These are phyloP conservation scores for Pythium volutum DNA, from an alignment of 352 stramenopile genomes.

Conservation along the genomic window DNA sequence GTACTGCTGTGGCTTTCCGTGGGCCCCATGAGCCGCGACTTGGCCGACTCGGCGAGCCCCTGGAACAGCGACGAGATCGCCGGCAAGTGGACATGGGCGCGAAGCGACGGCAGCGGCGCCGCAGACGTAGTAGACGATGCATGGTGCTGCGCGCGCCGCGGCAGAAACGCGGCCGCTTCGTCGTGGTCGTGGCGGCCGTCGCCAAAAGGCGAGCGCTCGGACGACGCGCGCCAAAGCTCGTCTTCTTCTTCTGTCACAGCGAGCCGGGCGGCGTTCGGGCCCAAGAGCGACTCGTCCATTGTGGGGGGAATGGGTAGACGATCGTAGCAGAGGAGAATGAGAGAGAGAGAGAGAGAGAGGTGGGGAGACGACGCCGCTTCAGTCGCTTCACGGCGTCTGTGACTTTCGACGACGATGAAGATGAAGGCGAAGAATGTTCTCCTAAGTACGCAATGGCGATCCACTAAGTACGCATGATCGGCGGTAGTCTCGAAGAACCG, in stretches of 20 bases:
- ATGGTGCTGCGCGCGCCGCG: background rate
- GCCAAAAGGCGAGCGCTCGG: slow-evolving; percentile 36
- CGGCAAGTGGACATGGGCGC: slow-evolving; percentile 66
- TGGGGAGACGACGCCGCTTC: slow-evolving; percentile 9
- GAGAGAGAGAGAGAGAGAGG: background rate
- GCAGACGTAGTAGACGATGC: slow-evolving; percentile 4
- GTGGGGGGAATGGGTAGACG: background rate
- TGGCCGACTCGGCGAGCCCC: slow-evolving; percentile 58
- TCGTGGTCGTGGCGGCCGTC: slow-evolving; percentile 7
- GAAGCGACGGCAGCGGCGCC: slow-evolving; percentile 54
- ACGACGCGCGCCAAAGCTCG: slow-evolving; percentile 50
- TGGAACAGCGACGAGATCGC: slow-evolving; percentile 77
- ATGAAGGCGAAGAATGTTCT: background rate
- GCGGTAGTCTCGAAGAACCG: background rate
- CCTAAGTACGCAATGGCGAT: background rate
- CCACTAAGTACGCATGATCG: slow-evolving; percentile 10
- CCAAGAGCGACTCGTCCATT: slow-evolving; percentile 74
- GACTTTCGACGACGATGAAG: background rate
- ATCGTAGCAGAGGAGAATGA: background rate
- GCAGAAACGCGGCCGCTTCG: slow-evolving; percentile 19
- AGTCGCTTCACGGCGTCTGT: background rate
- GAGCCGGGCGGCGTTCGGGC: slow-evolving; percentile 22
- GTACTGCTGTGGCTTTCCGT: background rate
- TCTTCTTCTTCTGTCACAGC: slow-evolving; percentile 59
- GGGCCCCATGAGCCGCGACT: slow-evolving; percentile 29